phyloP scores from a whole-genome alignment of 2,329 filamentous ascomycete genomes.

The Sporothrix curviconia region DNA sequence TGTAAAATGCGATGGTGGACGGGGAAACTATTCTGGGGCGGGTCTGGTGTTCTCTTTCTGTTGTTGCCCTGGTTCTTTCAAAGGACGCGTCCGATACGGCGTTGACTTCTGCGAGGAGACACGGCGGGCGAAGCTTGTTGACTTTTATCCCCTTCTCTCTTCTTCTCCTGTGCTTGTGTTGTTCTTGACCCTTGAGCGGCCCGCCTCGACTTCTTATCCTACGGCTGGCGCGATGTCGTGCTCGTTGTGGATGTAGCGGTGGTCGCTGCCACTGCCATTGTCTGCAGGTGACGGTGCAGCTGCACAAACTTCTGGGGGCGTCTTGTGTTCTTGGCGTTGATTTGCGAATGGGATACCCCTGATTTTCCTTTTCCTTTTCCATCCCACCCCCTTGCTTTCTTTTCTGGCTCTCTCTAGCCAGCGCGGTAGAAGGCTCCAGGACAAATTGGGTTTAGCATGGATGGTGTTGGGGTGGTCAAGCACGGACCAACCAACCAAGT shows the following conservation, averaged over 20 bases:
- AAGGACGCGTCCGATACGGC: not conserved
- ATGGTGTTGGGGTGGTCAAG: not conserved
- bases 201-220: not conserved
- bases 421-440: conserved; percentile 1
- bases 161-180: not conserved
- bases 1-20: not conserved
- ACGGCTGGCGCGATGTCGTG: not conserved
- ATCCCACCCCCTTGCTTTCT: not conserved
- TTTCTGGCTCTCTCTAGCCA: not conserved
- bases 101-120: not conserved
- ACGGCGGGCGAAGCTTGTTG: not conserved
- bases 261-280: not conserved
- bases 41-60: not conserved
- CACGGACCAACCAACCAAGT: conserved; percentile 11
- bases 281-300: not conserved
- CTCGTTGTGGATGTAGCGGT: not conserved
- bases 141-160: not conserved
- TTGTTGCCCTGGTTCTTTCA: not conserved
- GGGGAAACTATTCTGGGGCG: not conserved
- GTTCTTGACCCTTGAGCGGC: too few relatives aligned
- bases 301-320: not conserved
- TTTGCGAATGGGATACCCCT: conserved; percentile 16
- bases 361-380: conserved; percentile 2
- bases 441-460: conserved; percentile 6
- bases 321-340: conserved; percentile 6